Conservation (phyloP, 1,284 basidiomycete genomes). For the Irpex lacteus region DNA sequence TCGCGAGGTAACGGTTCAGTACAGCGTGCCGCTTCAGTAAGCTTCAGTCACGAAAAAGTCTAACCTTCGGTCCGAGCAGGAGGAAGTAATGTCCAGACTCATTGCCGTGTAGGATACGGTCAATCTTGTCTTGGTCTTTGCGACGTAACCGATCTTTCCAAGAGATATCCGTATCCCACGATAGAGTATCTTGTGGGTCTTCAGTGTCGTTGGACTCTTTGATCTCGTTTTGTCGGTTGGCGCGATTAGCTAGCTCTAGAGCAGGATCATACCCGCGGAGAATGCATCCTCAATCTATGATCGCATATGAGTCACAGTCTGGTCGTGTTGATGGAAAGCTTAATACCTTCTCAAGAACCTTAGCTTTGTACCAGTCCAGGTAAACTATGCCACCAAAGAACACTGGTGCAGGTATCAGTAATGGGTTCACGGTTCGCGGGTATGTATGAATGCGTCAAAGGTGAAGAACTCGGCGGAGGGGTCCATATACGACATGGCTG, state of each 20-base stretch:
- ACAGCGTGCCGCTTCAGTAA: background rate
- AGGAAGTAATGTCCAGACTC: slow-evolving; percentile 76
- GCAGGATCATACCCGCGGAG: slow-evolving; percentile 73
- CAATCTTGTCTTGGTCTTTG: slow-evolving; percentile 72
- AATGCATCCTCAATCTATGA: slow-evolving; percentile 64
- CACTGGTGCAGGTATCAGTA: slow-evolving; percentile 33
- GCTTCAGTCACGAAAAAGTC: background rate
- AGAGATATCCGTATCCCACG: slow-evolving; percentile 36
- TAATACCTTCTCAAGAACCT: slow-evolving; percentile 71
- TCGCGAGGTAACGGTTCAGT: background rate
- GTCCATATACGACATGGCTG: background rate
- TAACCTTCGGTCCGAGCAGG: slow-evolving; percentile 73
- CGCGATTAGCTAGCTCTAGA: slow-evolving; percentile 59
- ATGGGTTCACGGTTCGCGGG: too few species aligned
- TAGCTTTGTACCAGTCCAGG: slow-evolving; percentile 76
- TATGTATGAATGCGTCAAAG: too few species aligned
- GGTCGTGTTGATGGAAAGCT: background rate
- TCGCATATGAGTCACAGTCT: slow-evolving; percentile 10
- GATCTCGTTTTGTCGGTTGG: background rate
- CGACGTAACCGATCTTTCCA: slow-evolving; percentile 65
- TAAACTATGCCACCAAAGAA: slow-evolving; percentile 73
- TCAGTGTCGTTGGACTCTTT: slow-evolving; percentile 17
- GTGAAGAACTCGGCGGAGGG: too few species aligned
- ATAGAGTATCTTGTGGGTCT: slow-evolving; percentile 33
- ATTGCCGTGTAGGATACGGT: slow-evolving; percentile 72